These are phyloP conservation scores for Zygosaccharomyces siamensis DNA, from an alignment of 805 yeast species.

Conservation along the genomic window DNA sequence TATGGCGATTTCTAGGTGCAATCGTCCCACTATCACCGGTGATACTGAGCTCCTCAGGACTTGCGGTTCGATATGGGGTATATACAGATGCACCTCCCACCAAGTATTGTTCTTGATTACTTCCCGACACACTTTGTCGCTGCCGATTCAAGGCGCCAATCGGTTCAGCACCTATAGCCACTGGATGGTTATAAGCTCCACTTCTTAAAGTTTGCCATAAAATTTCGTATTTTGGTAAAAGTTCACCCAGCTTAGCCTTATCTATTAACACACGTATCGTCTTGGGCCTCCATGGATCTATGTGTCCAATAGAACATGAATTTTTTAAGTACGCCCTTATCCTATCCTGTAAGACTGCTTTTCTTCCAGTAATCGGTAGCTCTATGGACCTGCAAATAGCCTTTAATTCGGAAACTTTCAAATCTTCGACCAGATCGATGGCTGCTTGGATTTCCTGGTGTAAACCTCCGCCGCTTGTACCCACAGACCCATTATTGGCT, in stretches of 20 bases:
- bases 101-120: background rate
- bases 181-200: constrained; percentile 25
- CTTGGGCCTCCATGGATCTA: constrained; percentile 40
- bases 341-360: constrained; percentile 55
- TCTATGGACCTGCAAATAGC: constrained; percentile 47
- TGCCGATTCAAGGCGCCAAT: constrained; percentile 12
- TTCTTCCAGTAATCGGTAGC: constrained; percentile 51
- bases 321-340: constrained; percentile 43
- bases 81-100: background rate
- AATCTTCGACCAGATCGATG: constrained; percentile 29
- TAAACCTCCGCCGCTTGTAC: constrained; percentile 23
- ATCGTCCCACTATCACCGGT: constrained; percentile 3
- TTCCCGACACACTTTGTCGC: background rate
- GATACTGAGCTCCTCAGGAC: constrained; percentile 4
- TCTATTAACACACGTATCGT: constrained; percentile 44
- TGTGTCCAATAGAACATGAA: constrained; percentile 40
- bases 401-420: constrained; percentile 52
- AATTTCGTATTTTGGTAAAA: constrained; percentile 38
- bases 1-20: constrained; percentile 4
- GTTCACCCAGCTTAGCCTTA: constrained; percentile 35
- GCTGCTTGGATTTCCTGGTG: constrained; percentile 33
- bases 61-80: constrained; percentile 2
- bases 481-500: background rate
- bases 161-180: constrained; percentile 24
- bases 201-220: constrained; percentile 26